phyloP scores from a whole-genome alignment of 192 early-diverging fungal species.

The Thamnidium elegans region DNA sequence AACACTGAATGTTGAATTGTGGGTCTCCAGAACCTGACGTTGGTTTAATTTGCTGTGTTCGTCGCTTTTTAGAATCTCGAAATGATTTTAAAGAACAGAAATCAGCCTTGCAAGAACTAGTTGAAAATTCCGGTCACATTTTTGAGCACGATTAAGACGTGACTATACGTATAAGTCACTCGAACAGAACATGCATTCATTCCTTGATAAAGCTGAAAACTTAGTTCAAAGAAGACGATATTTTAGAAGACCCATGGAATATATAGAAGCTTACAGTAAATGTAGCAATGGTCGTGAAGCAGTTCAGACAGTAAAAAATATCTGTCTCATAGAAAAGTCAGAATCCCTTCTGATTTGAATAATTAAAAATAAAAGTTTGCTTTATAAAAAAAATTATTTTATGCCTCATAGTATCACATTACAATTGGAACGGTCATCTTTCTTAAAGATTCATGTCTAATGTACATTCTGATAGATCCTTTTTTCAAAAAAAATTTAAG shows the following conservation, averaged over 20 bases:
- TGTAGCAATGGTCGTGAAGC: background rate
- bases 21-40: too few species aligned
- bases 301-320: background rate
- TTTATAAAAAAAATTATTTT: too few species aligned
- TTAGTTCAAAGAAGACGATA: background rate
- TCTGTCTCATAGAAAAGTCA: background rate
- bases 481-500: too few species aligned
- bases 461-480: too few species aligned
- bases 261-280: background rate
- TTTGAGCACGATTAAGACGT: background rate
- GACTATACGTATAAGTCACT: background rate
- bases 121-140: background rate
- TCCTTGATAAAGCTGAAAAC: background rate
- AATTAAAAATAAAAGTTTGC: too few species aligned
- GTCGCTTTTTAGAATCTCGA: background rate
- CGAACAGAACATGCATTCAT: background rate
- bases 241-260: background rate
- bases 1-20: too few species aligned
- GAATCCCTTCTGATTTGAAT: too few species aligned
- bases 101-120: background rate
- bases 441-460: too few species aligned
- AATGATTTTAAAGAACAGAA: constrained; percentile 1
- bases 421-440: too few species aligned
- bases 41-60: too few species aligned
- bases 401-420: too few species aligned